Conservation (phyloP, 495 filamentous ascomycete species). For the Xylaria intraflava region DNA sequence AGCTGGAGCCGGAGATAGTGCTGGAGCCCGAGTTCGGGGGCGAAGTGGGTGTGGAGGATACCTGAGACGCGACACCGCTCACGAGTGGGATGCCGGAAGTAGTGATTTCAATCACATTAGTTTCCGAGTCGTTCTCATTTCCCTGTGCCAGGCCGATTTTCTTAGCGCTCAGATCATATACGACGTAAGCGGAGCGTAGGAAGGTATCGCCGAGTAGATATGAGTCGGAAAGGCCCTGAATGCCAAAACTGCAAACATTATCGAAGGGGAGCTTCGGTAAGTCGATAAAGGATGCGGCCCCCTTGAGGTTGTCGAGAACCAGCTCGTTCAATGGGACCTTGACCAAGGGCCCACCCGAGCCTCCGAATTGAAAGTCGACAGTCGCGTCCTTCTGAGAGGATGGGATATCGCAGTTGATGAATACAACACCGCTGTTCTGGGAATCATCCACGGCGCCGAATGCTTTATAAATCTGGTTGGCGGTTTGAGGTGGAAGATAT, state of each 20-base stretch:
- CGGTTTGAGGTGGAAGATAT: conserved; percentile 66
- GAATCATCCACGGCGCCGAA: conserved; percentile 49
- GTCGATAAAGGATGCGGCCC: conserved; percentile 22
- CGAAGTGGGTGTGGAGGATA: conserved; percentile 11
- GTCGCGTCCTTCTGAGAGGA: conserved; percentile 52
- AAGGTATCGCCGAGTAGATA: conserved; percentile 76
- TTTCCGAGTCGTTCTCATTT: conserved; percentile 64
- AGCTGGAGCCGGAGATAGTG: neutral
- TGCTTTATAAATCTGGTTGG: conserved; percentile 48
- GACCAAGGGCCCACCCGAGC: conserved; percentile 49
- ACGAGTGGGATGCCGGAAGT: conserved; percentile 33
- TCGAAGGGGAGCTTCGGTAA: conserved; percentile 24
- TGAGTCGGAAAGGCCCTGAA: conserved; percentile 24
- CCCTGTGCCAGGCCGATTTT: conserved; percentile 82
- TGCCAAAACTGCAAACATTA: conserved; percentile 37
- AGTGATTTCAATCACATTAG: conserved; percentile 41
- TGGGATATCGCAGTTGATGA: conserved; percentile 41
- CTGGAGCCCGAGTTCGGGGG: conserved; percentile 11
- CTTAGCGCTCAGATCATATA: conserved; percentile 81
- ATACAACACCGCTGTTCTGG: conserved; percentile 37
- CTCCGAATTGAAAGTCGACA: conserved; percentile 56
- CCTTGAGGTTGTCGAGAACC: conserved; percentile 50
- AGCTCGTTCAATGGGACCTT: conserved; percentile 67
- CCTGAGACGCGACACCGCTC: conserved; percentile 31
- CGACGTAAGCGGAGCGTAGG: conserved; percentile 85